Percentiles rank a stretch among this genome's conserved stretches.
phyloP scores from a whole-genome alignment of 495 filamentous ascomycete species.

The Talaromyces adpressus region DNA sequence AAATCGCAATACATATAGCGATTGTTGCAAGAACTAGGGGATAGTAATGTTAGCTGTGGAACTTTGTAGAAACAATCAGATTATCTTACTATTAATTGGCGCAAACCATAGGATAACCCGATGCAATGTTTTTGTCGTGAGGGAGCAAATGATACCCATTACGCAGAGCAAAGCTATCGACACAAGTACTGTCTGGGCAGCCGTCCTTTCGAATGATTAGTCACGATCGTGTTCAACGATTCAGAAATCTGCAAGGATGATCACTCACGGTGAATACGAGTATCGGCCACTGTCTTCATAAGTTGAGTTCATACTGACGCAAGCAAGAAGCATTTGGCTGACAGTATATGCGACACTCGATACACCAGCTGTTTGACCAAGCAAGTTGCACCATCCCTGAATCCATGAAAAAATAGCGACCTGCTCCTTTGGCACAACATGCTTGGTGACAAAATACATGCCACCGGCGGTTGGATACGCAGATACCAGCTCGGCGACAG shows the following conservation, averaged over 20 bases:
- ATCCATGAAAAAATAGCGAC: conserved; percentile 54
- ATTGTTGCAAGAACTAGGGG: conserved; percentile 45
- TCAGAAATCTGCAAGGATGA: neutral
- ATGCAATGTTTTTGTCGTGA: conserved; percentile 58
- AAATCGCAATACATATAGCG: conserved; percentile 53
- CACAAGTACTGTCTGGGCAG: conserved; percentile 56
- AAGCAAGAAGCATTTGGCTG: conserved; percentile 52
- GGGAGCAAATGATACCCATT: conserved; percentile 57
- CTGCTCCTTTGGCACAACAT: conserved; percentile 49
- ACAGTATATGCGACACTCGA: conserved; percentile 51
- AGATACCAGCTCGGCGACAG: conserved; percentile 55
- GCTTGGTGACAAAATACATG: conserved; percentile 60
- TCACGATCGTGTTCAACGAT: neutral
- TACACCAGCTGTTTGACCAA: conserved; percentile 54
- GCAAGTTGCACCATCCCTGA: conserved; percentile 56
- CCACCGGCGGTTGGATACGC: conserved; percentile 58
- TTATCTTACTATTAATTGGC: conserved; percentile 56
- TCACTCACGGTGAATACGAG: conserved; percentile 38
- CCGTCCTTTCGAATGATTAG: conserved; percentile 36
- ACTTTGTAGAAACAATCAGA: neutral
- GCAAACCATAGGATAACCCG: conserved; percentile 64
- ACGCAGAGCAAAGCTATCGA: conserved; percentile 50
- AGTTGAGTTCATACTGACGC: conserved; percentile 49
- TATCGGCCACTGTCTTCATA: conserved; percentile 37
- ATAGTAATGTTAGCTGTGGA: conserved; percentile 7